These are phyloP conservation scores for Lachnellula hyalina DNA, from an alignment of 2,329 filamentous ascomycete species.

Conservation along the genomic window DNA sequence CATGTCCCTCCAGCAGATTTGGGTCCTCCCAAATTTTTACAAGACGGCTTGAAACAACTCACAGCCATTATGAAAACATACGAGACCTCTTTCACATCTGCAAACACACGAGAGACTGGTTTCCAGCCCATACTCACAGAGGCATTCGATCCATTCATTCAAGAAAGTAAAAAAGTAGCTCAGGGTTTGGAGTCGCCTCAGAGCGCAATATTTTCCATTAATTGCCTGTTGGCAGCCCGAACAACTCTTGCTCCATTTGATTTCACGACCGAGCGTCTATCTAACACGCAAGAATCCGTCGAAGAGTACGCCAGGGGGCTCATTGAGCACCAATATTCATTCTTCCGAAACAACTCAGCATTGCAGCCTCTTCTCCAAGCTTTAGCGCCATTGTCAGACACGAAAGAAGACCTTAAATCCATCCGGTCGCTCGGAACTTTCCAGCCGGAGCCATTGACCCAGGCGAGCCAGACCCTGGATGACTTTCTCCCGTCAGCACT, in stretches of 20 bases:
- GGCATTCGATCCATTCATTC: conserved; percentile 80
- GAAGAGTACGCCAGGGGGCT: conserved; percentile 52
- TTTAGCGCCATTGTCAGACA: conserved; percentile 34
- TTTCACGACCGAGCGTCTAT: conserved; percentile 55
- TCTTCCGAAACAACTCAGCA: conserved; percentile 71
- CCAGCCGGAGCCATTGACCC: conserved; percentile 54
- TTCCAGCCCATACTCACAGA: conserved; percentile 73
- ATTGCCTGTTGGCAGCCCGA: conserved; percentile 60
- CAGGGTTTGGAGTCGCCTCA: conserved; percentile 53
- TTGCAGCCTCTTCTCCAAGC: conserved; percentile 58
- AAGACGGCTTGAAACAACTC: conserved; percentile 74
- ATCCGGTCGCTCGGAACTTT: conserved; percentile 57
- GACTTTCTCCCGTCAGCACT: conserved; percentile 88
- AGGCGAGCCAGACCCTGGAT: conserved; percentile 72
- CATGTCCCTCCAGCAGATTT: conserved; percentile 67
- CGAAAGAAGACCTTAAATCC: conserved; percentile 49
- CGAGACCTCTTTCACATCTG: conserved; percentile 68
- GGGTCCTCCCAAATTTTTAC: conserved; percentile 71
- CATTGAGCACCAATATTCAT: conserved; percentile 62
- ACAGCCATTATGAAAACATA: conserved; percentile 78
- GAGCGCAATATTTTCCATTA: conserved; percentile 65
- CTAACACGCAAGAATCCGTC: conserved; percentile 52
- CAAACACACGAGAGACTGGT: conserved; percentile 54
- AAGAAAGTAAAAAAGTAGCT: conserved; percentile 66
- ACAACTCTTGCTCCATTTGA: conserved; percentile 52